A percentile compares a stretch with the other conserved stretches of the same genome.
phyloP scores from a whole-genome alignment of 805 yeast genomes.

The Brettanomyces bruxellensis region DNA sequence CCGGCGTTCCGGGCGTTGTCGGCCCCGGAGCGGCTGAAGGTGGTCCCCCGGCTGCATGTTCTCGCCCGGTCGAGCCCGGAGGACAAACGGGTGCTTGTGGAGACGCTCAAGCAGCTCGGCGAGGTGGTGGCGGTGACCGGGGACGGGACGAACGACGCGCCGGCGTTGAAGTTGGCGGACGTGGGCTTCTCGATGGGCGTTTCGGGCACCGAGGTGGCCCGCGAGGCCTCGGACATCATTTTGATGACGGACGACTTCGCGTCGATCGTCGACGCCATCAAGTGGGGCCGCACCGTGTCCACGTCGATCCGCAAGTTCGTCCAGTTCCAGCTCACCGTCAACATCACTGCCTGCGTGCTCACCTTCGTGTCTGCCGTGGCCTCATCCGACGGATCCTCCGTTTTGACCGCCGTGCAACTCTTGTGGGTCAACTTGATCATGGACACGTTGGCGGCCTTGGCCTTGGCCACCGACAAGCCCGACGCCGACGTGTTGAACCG shows the following conservation, averaged over 20 bases:
- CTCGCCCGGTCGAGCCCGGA: constrained; percentile 95
- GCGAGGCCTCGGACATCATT: constrained; percentile 98
- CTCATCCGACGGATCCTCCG: constrained; percentile 69
- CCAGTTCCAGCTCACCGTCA: constrained; percentile 95
- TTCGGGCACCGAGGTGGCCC: constrained; percentile 96
- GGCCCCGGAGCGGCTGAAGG: constrained; percentile 40
- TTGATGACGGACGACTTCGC: constrained; percentile 92
- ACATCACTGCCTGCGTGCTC: constrained; percentile 89
- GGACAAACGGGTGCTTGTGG: constrained; percentile 83
- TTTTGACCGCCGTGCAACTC: constrained; percentile 92
- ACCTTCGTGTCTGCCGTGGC: constrained; percentile 94
- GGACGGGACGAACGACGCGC: constrained; percentile 99
- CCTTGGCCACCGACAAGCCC: constrained; percentile 96
- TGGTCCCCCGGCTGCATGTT: constrained; percentile 73
- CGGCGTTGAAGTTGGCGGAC: constrained; percentile 92
- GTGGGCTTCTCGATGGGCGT: constrained; percentile 99
- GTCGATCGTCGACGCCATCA: constrained; percentile 91
- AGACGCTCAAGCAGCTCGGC: constrained; percentile 65
- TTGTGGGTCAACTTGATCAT: constrained; percentile 96
- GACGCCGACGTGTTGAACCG: constrained; percentile 70
- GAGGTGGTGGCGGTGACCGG: constrained; percentile 99
- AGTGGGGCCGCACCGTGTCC: constrained; percentile 98
- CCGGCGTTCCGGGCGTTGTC: constrained; percentile 71
- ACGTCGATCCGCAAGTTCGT: constrained; percentile 90
- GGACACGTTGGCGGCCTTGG: constrained; percentile 98